A percentile compares a stretch with the other conserved stretches of the same genome.
These are phyloP conservation scores for Leccinum pachyderme DNA, from an alignment of 1,284 basidiomycete genomes.

Conservation along the genomic window DNA sequence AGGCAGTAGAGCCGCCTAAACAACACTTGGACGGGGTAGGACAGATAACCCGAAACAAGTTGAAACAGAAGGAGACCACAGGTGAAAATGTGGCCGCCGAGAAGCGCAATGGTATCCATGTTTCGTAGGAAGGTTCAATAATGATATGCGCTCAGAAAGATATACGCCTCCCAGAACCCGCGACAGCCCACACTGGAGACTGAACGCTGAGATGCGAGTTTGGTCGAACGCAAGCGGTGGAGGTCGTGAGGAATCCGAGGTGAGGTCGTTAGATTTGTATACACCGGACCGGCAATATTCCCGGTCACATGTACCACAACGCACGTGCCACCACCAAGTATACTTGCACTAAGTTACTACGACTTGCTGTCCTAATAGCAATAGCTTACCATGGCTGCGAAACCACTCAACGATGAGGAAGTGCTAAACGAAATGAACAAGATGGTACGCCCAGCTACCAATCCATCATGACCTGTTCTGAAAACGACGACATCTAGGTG, in stretches of 20 bases:
- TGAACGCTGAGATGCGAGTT: not conserved
- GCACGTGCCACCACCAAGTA: too few relatives aligned
- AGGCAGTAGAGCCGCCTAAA: constrained; percentile 25
- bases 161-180: not conserved
- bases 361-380: too few relatives aligned
- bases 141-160: not conserved
- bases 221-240: not conserved
- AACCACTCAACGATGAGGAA: constrained; percentile 93
- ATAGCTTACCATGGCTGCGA: constrained; percentile 46
- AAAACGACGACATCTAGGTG: constrained; percentile 52
- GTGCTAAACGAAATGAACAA: constrained; percentile 98
- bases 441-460: constrained; percentile 65
- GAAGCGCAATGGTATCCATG: constrained; percentile 25
- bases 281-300: too few relatives aligned
- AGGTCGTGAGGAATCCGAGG: not conserved
- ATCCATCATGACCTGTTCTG: constrained; percentile 3
- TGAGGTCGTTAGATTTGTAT: too few relatives aligned
- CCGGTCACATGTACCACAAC: too few relatives aligned
- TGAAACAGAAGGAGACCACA: constrained; percentile 11
- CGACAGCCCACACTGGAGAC: not conserved
- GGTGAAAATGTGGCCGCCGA: constrained; percentile 22
- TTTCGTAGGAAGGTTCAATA: not conserved
- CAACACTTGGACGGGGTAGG: constrained; percentile 17
- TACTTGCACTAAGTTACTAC: too few relatives aligned
- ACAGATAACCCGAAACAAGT: constrained; percentile 18